Evolutionary conservation across 345 rosid genomes (phyloP), one percentile per base, ranked within the genome.

Genomic region (Combretum micranthum): DNA sequence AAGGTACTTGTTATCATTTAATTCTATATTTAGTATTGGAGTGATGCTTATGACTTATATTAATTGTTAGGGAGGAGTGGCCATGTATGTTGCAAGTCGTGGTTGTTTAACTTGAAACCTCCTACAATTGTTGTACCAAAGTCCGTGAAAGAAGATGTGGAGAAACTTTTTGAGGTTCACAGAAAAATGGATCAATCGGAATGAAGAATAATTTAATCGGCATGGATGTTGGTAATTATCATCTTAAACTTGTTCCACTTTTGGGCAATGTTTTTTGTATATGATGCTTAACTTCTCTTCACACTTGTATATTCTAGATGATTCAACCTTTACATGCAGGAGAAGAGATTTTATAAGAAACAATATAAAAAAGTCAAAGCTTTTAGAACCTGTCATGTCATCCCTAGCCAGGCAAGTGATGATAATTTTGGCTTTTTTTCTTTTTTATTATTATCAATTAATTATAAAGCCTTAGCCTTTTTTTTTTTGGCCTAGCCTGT

Each of bases 11-110:
- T n/a, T n/a, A n/a, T n/a, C n/a, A n/a, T n/a, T n/a, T n/a, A n/a
- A n/a, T n/a, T n/a, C n/a, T n/a, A n/a, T n/a, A n/a, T 50, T 63
- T 19, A 7, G 13, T 42, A 39, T 10, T 43, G 55, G 32, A 15
- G 3, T 21, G 16, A 44, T 39, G 25, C 26, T 60, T 6, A 50
- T 32, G n/a, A 18, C 49, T 39, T 46, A 42, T 49, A 13, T 52
- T 12, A 13, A 70, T 56, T 65, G 42, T 12, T 59, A 92, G 97
- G 97, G 99, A 71, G 99, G 97, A 61, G 63, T 89, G 55, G 94
- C 97, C 57, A 85, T 93, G 96, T 93, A 89, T 76, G 96, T 89
- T 56, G 98, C 98, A 5, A 86, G 95, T 22, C 86, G 93, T 64
- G 95, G 90, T 73, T 92, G 32, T 83, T 83, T 59, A 69, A 79